Evolutionary conservation across 73 alveolate genomes (phyloP).

Genomic region (Tetrahymena borealis): DNA sequence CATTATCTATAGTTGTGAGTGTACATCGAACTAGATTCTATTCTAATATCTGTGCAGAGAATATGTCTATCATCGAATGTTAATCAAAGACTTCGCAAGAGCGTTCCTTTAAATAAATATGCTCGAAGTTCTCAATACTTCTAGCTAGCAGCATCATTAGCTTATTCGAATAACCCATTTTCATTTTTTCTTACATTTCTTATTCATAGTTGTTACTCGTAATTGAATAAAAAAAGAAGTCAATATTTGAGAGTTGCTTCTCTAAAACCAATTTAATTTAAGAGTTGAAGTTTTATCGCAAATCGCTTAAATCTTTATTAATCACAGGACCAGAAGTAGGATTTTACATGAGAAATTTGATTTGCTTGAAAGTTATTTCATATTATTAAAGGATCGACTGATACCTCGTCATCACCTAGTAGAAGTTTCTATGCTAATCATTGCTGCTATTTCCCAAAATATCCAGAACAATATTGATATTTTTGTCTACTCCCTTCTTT

Average conservation of each 20-base stretch:
- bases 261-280: neutral
- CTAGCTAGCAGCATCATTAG: neutral
- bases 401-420: neutral
- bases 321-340: neutral
- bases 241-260: neutral
- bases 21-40: neutral
- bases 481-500: neutral
- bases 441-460: neutral
- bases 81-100: neutral
- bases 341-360: neutral
- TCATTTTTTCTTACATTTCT: neutral
- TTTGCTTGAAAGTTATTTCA: neutral
- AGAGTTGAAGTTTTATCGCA: neutral
- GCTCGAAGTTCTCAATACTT: neutral
- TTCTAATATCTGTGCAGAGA: neutral
- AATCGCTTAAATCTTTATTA: neutral
- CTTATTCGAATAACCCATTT: neutral
- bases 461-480: neutral
- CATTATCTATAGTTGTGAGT: neutral
- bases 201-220: neutral
- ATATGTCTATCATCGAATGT: neutral
- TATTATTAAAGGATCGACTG: neutral
- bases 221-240: neutral
- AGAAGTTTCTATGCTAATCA: neutral
- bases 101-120: neutral